These are phyloP conservation scores for Phytopythium litorale DNA, from an alignment of 352 stramenopile species.

Conservation along the genomic window DNA sequence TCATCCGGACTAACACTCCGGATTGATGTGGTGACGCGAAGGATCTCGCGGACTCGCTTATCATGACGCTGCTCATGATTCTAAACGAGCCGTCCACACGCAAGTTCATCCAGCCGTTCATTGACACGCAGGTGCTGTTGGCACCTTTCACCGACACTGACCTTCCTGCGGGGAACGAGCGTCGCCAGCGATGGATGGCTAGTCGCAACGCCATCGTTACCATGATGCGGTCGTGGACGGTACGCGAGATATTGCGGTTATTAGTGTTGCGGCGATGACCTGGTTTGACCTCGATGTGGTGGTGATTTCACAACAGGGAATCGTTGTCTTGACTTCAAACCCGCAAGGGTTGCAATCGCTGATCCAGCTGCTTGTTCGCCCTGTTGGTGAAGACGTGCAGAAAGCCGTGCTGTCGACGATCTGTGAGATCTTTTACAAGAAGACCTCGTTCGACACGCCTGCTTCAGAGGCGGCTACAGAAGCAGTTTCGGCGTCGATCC, in stretches of 20 bases:
- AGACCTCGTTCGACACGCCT: conserved; percentile 75
- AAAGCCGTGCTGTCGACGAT: conserved; percentile 86
- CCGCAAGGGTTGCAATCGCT: conserved; percentile 84
- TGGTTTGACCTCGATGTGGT: not conserved
- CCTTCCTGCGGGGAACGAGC: conserved; percentile 72
- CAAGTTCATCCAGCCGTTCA: conserved; percentile 84
- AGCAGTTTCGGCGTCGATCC: conserved; percentile 30
- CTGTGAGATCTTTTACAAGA: conserved; percentile 89
- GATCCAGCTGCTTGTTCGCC: conserved; percentile 82
- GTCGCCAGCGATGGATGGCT: conserved; percentile 86
- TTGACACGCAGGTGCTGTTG: conserved; percentile 83
- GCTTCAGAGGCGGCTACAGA: conserved; percentile 30
- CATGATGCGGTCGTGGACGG: conserved; percentile 90
- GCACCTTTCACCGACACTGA: conserved; percentile 89
- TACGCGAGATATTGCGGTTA: conserved; percentile 4
- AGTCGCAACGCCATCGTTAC: conserved; percentile 88
- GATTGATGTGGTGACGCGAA: conserved; percentile 6
- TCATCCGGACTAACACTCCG: not conserved
- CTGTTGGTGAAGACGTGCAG: conserved; percentile 86
- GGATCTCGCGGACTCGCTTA: conserved; percentile 78
- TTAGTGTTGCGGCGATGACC: not conserved
- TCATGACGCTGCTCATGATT: conserved; percentile 84
- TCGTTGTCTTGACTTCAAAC: conserved; percentile 85
- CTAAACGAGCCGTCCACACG: conserved; percentile 83
- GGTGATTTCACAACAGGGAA: conserved; percentile 29